Base-by-base conservation (phyloP, 2,329 filamentous ascomycete genomes). In the Pseudogymnoascus sp. region DNA sequence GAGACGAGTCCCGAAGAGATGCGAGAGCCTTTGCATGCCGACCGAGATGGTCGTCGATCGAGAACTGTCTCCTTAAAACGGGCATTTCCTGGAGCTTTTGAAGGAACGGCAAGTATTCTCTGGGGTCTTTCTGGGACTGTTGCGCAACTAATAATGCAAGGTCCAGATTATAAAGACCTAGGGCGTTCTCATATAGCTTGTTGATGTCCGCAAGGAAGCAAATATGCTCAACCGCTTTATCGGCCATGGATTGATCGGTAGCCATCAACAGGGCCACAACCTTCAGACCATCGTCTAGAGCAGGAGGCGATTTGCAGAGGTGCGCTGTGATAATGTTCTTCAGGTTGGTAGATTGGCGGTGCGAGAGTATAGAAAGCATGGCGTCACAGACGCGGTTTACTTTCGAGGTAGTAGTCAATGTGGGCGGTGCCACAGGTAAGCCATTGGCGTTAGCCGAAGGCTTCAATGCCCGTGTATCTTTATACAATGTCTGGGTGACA, bases 171-270 rank as follows among this genome's bases (percentile, higher is more conserved):
- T 99, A 99, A 2, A 97, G 80, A 1, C 92, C 92, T 1, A 99
- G 80, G 0, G 94, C 90, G 65, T 92, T 87, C 66, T 97, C 91
- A 70, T 96, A 99, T 0, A 99, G 83, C 40, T 87, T 86, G 73
- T 97, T 95, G 53, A 95, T 89, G 74, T 99, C 94, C 0, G 92
- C 91, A 44, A 99, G 82, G 80, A 99, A 99, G 79, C 92, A 97
- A 65, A 99, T 97, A 71, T 99, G 94, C 73, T 97, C 92, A 21
- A 97, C 88, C 0, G 93, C 93, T 73, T 88, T 88, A 68, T 97
- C 93, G 0, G 91, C 91, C 67, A 92, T 81, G 61, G 86, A 82
- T 44, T 85, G 79, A 60, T 89, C 84, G 67, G 88, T 82, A 63
- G 83, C 65, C 79, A 86, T 83, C 37, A 99, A 77, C 62, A 86